Base-by-base conservation (phyloP, 2,329 filamentous ascomycete species). In the Fonsecaea nubica region DNA sequence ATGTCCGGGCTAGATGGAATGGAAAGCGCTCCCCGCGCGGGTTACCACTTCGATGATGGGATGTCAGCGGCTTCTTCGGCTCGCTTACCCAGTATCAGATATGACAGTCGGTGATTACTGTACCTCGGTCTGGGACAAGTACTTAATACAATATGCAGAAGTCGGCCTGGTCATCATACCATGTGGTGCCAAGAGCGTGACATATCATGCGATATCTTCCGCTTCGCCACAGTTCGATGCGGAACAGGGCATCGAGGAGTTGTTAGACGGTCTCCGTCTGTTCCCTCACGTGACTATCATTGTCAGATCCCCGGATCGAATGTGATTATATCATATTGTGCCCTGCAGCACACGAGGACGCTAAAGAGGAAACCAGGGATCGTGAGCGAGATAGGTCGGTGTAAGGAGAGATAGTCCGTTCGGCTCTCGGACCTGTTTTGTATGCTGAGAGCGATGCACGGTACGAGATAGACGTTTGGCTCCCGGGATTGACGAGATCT, bases 21-120 rank as follows among this genome's bases (percentile, higher is more conserved):
- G 18, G 45, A 25, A 50, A 10, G 45, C 7, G 21, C 21, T 50
- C 45, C 25, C 45, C 21, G 45, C 18, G 36, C 9, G 55, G 55
- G 55, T 25, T 40, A 30, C 55, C 45, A 25, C 18, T 25, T 25
- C 48, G 12, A 21, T 38, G 9, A 33, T n/a, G 33, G 58, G 25
- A 18, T n/a, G 58, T 54, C 48, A 55, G 62, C 62, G 62, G 62
- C 48, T 60, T 60, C 56, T 42, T 56, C 62, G 56, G 62, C 62
- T 60, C 57, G 56, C 62, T 64, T 42, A 64, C 56, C 58, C 15
- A 18, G 25, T 42, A 25, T 32, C 18, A 50, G 38, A 59, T 59
- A n/a, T 59, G 12, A 45, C 38, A 25, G n/a, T 45, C 25, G 57
- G 32, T 30, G 57, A 40, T 58, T 30, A 50, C 25, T 25, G 25